A percentile compares a stretch with the other conserved stretches of the same genome.
These are phyloP conservation scores for Neurospora sp. DNA, from an alignment of 495 filamentous ascomycete species.

Conservation along the genomic window DNA sequence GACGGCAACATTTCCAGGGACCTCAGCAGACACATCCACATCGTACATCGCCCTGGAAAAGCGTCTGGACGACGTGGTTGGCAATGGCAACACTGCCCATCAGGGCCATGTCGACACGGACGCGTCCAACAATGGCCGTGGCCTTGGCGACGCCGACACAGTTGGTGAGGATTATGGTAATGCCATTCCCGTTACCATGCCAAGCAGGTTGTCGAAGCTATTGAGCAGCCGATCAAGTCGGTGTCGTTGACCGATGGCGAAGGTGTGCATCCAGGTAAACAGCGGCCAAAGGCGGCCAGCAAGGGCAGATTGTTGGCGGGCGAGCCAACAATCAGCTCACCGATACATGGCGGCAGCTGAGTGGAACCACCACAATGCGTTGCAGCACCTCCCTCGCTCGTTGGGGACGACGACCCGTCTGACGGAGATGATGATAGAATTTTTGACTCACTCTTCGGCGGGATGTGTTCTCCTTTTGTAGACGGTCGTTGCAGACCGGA, in stretches of 20 bases:
- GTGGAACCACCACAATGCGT: not conserved
- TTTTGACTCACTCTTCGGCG: not conserved
- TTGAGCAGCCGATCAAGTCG: not conserved
- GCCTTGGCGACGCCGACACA: not conserved
- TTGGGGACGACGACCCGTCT: not conserved
- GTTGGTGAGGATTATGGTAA: not conserved
- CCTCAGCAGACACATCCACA: not conserved
- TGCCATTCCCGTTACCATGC: not conserved
- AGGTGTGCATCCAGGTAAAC: not conserved
- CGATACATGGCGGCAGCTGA: not conserved
- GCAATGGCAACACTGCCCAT: not conserved
- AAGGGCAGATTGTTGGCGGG: not conserved
- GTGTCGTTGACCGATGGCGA: not conserved
- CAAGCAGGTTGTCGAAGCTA: not conserved
- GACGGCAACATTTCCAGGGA: not conserved
- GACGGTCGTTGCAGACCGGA: not conserved
- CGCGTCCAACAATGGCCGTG: not conserved
- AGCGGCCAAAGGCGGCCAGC: not conserved
- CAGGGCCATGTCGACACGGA: not conserved
- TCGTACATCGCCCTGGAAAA: not conserved
- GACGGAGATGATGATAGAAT: not conserved
- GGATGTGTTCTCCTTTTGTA: constrained; percentile 1
- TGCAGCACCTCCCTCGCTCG: not conserved
- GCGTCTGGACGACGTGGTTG: not conserved
- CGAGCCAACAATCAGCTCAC: not conserved